Conservation (phyloP, 1,284 basidiomycete genomes). For the Marasmius sp. region DNA sequence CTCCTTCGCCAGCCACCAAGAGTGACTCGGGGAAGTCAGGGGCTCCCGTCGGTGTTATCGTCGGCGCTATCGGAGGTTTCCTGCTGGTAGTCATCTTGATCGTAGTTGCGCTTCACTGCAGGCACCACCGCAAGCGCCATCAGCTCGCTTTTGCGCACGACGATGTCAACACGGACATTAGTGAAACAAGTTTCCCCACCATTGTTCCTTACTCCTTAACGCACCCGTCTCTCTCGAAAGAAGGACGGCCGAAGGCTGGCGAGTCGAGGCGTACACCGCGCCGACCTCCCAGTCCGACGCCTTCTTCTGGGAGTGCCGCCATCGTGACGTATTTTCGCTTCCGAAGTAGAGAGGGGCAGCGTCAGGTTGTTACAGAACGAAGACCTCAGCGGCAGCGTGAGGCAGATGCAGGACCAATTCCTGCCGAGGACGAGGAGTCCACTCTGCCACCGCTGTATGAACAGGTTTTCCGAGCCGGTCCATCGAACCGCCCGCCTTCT, state of each 20-base stretch:
- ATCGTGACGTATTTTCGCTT: too few species aligned
- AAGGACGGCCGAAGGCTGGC: too few species aligned
- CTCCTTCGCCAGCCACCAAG: background rate
- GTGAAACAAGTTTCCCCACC: too few species aligned
- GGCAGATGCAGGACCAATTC: conserved; percentile 22
- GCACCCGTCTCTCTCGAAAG: too few species aligned
- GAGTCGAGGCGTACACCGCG: too few species aligned
- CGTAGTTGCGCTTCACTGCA: background rate
- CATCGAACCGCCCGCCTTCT: background rate
- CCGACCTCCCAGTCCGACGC: too few species aligned
- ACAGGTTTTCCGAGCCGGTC: conserved; percentile 18
- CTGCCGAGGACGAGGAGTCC: conserved; percentile 14
- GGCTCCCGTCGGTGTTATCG: conserved; percentile 4
- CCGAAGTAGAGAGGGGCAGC: too few species aligned
- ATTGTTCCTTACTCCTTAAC: too few species aligned
- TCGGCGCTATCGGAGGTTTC: conserved; percentile 3
- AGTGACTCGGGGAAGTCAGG: background rate
- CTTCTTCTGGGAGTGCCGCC: too few species aligned
- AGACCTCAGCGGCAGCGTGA: conserved; percentile 2
- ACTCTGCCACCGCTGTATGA: conserved; percentile 26
- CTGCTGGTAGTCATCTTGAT: background rate
- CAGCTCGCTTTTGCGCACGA: background rate
- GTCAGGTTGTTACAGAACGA: too few species aligned
- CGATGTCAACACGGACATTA: too few species aligned
- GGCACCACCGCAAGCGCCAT: background rate